Conservation (phyloP, 2,329 filamentous ascomycete species). For the Aspergillus puulaauensis region DNA sequence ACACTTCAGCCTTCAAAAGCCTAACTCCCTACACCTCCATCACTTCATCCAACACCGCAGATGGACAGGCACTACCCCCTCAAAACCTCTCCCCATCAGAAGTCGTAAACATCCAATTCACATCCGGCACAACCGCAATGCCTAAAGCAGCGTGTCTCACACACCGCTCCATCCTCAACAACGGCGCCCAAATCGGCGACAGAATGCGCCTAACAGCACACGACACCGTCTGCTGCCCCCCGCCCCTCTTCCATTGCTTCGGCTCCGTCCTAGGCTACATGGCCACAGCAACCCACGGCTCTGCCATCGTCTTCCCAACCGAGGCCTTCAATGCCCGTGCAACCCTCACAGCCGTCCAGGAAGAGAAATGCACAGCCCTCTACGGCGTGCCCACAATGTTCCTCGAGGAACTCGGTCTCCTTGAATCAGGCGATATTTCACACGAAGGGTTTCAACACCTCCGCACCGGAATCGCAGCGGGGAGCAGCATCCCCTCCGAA, state of each 20-base stretch:
- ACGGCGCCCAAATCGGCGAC: constrained; percentile 78
- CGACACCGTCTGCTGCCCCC: constrained; percentile 69
- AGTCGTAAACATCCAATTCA: constrained; percentile 94
- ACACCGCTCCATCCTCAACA: constrained; percentile 87
- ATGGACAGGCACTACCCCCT: constrained; percentile 44
- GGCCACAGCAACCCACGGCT: constrained; percentile 82
- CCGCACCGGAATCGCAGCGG: constrained; percentile 88
- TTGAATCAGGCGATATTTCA: constrained; percentile 54
- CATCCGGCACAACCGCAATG: constrained; percentile 85
- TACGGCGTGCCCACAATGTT: constrained; percentile 97
- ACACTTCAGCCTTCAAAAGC: constrained; percentile 42
- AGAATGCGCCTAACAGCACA: constrained; percentile 75
- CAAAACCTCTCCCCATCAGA: constrained; percentile 60
- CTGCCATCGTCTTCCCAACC: constrained; percentile 78
- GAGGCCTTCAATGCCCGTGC: constrained; percentile 83
- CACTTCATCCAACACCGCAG: constrained; percentile 43
- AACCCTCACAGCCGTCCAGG: constrained; percentile 63
- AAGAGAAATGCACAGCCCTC: constrained; percentile 65
- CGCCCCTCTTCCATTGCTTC: constrained; percentile 69
- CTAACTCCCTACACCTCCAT: constrained; percentile 51
- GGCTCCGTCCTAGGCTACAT: constrained; percentile 91
- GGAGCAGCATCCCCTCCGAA: constrained; percentile 77
- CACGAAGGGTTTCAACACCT: constrained; percentile 63
- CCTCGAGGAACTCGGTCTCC: constrained; percentile 76
- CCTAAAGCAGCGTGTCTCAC: constrained; percentile 91